Conservation (phyloP, 257 asterid species). For the Salvia rosmarinus region DNA sequence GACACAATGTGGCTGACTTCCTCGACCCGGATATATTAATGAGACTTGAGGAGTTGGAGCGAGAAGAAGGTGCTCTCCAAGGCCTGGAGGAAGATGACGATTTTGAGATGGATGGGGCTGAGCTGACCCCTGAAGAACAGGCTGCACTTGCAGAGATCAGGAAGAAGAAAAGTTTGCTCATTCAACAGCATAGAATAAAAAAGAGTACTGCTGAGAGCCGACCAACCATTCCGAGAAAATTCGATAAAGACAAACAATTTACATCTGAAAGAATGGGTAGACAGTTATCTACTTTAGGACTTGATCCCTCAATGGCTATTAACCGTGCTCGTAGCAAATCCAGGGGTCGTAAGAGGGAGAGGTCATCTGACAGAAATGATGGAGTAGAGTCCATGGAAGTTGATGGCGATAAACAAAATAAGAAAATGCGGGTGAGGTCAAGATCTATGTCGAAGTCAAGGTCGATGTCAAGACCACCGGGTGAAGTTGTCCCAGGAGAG, state of each 20-base stretch:
- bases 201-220: constrained; percentile 93
- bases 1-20: constrained; percentile 92
- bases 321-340: constrained; percentile 80
- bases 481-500: constrained; percentile 82
- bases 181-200: constrained; percentile 77
- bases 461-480: constrained; percentile 64
- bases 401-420: constrained; percentile 62
- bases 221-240: constrained; percentile 78
- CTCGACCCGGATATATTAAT: constrained; percentile 85
- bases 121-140: constrained; percentile 73
- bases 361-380: constrained; percentile 45
- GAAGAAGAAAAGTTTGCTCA: constrained; percentile 79
- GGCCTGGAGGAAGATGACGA: constrained; percentile 73
- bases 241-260: constrained; percentile 70
- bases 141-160: constrained; percentile 67
- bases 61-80: constrained; percentile 78
- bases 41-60: constrained; percentile 91
- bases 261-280: constrained; percentile 87
- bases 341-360: constrained; percentile 91
- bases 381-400: constrained; percentile 68
- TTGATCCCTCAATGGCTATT: constrained; percentile 79
- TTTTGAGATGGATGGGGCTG: constrained; percentile 87
- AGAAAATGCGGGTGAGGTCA: constrained; percentile 61
- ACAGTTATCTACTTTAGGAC: constrained; percentile 67
- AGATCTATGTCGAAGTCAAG: constrained; percentile 54